Base-by-base conservation (phyloP, 345 rosid genomes). In the Pugionium cornutum region DNA sequence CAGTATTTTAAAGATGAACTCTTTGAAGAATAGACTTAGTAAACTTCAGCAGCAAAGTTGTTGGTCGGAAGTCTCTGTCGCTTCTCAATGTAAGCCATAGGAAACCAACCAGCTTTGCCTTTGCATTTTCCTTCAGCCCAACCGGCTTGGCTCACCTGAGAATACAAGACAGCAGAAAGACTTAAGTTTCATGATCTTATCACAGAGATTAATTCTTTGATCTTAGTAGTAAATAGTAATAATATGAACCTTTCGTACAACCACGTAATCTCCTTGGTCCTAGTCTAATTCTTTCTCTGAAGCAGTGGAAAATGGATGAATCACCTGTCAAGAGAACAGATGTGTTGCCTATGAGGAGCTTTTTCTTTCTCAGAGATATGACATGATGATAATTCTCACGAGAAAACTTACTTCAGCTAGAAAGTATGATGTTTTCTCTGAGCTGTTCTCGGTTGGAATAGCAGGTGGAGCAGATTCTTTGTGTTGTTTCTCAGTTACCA, bases 71-170 rank as follows among this genome's bases (percentile, higher is more conserved):
- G 71, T 69, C 92, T 84, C 76, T 86, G 94, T 56, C 98, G 90
- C 77, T 82, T 89, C 79, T 88, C 98, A 54, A 88, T 89, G 50
- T 79, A 88, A 29, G 86, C 85, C 36, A 88, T 86, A 32, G 97
- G 97, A 68, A 92, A 89, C 98, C 98, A 89, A 64, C 98, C 98
- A 18, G 97, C 89, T 79, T 73, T 83, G 46, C 98, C 97, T 73
- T 85, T 89, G 73, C 97, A 86, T 76, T 92, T 96, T 75, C 97
- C 97, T 80, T 92, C 99, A 0, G 95, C 85, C 97, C 99, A 92
- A 73, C 99, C 99, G 2, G 84, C 52, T 74, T 86, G 76, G 63
- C 70, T 83, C 76, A 86, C 94, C 98, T 92, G 80, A 34, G 68
- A 41, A 47, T 10, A 64, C 7, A 54, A 45, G 11, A n/a, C 37